Conservation (phyloP, 345 rosid species). For the Eutrema japonicum region DNA sequence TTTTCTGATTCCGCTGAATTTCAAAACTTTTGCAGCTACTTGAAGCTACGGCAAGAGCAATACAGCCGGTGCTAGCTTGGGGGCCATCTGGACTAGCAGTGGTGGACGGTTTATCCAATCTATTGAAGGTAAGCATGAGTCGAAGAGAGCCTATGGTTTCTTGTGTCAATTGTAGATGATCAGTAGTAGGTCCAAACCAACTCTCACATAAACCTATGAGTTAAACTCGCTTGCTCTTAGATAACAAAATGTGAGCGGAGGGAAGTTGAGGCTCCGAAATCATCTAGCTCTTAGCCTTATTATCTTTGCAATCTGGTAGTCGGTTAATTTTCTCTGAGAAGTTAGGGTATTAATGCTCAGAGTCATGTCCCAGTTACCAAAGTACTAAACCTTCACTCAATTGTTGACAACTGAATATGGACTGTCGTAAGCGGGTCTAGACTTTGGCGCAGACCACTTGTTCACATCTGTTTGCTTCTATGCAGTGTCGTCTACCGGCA, state of each 20-base stretch:
- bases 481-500: conserved; percentile 96
- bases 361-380: too few species aligned
- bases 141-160: background rate
- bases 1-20: conserved; percentile 14
- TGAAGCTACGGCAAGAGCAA: conserved; percentile 96
- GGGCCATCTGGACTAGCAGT: conserved; percentile 89
- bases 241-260: too few species aligned
- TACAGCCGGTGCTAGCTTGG: conserved; percentile 76
- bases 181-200: conserved; percentile 1
- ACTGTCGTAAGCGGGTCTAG: too few species aligned
- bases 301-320: too few species aligned
- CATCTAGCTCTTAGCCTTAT: too few species aligned
- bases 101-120: conserved; percentile 88
- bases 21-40: conserved; percentile 62
- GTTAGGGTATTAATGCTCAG: too few species aligned
- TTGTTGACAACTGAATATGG: too few species aligned
- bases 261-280: too few species aligned
- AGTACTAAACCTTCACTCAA: too few species aligned
- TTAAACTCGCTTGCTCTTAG: background rate
- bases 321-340: too few species aligned
- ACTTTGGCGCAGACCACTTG: background rate
- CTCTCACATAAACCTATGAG: background rate
- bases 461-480: background rate
- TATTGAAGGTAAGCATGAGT: conserved; percentile 67
- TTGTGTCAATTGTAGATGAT: background rate